Conservation (phyloP, 2,329 filamentous ascomycete species). For the Epichloe bromicola region DNA sequence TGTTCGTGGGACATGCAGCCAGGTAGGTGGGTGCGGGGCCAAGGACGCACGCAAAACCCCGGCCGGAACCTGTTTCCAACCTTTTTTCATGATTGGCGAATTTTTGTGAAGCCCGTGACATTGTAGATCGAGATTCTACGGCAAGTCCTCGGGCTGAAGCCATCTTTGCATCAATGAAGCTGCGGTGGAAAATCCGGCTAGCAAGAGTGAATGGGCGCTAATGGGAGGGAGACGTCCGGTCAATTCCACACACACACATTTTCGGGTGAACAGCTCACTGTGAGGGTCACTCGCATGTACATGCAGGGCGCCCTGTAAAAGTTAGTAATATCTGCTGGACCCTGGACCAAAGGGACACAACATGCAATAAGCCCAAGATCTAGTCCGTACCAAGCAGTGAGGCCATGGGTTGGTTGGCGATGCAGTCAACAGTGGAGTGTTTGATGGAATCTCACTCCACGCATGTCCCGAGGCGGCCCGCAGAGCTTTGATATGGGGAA, state of each 20-base stretch:
- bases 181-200: background rate
- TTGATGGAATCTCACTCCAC: background rate
- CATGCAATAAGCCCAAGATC: too few species aligned
- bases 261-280: background rate
- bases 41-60: background rate
- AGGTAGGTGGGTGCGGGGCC: background rate
- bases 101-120: background rate
- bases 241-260: background rate
- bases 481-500: background rate
- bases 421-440: background rate
- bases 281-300: background rate
- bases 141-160: too few species aligned
- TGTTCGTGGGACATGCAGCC: background rate
- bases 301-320: background rate
- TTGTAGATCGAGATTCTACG: background rate
- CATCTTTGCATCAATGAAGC: too few species aligned
- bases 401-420: background rate
- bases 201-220: background rate
- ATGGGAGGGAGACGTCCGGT: background rate
- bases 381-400: too few species aligned
- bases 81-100: background rate
- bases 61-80: background rate
- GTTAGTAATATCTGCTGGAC: background rate
- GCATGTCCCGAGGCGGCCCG: constrained; percentile 1
- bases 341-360: background rate